A percentile compares a stretch with the other conserved stretches of the same genome.
phyloP scores from a whole-genome alignment of 2,329 filamentous ascomycete genomes.

The Pseudogymnoascus sp. region DNA sequence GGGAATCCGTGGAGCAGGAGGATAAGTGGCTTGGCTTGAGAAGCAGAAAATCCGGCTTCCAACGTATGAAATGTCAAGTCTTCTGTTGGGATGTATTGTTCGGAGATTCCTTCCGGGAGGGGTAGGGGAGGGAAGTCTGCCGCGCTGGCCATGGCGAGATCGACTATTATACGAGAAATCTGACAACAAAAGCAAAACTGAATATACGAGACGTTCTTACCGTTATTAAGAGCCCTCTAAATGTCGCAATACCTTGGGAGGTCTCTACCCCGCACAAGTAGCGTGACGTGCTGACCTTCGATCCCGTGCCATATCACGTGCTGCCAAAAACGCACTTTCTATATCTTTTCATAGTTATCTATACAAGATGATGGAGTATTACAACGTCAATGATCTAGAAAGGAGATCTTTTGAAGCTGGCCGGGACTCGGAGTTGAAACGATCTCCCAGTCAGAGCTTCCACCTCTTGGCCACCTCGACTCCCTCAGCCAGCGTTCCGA shows the following conservation, averaged over 20 bases:
- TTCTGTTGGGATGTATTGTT: conserved; percentile 49
- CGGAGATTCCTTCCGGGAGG: conserved; percentile 46
- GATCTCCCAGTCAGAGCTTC: conserved; percentile 22
- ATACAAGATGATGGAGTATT: background rate
- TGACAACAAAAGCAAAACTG: background rate
- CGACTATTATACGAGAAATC: background rate
- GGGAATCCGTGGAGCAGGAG: conserved; percentile 60
- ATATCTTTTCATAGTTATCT: background rate
- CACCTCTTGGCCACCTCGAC: conserved; percentile 31
- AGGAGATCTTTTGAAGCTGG: background rate
- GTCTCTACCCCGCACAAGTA: background rate
- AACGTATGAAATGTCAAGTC: conserved; percentile 55
- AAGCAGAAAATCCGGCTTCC: conserved; percentile 39
- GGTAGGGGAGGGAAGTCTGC: conserved; percentile 24
- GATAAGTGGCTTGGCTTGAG: conserved; percentile 42
- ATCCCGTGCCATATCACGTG: background rate
- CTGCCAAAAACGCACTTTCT: background rate
- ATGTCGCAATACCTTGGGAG: background rate
- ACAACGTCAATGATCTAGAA: background rate
- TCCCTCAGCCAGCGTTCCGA: conserved; percentile 32
- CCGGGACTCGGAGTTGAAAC: background rate
- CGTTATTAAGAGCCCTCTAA: background rate
- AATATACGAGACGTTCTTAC: background rate
- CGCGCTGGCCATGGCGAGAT: conserved; percentile 22
- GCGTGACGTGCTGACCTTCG: background rate